Base-by-base conservation (phyloP, 768 basidiomycete species). In the Lactarius psammicola region DNA sequence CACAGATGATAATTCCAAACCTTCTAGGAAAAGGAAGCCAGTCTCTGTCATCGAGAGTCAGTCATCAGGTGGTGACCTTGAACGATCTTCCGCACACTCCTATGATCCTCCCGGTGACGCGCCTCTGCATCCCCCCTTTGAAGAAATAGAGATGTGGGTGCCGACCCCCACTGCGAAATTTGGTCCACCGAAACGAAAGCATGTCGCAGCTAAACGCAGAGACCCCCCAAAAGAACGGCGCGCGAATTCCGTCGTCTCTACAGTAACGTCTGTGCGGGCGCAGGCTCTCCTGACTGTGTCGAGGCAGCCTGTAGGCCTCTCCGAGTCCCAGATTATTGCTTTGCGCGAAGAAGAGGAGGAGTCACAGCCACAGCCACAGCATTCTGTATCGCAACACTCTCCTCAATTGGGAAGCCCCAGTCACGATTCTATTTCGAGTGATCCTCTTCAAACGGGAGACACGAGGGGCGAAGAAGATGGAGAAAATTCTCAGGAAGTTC, bases 321-420 rank as follows among this genome's bases (percentile, higher is more conserved):
- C 68, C 11, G 28, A 49, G 36, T 69, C 68, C 6, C 66, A 68
- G 59, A 62, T 68, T 15, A 7, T 60, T 23, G 69, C 67, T 4
- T 42, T 70, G 20, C 69, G 69, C 15, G 56, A 70, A 51, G 69
- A 70, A 42, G 69, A 70, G 18, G 67, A 70, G 18, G 65, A 62
- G n/a, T 53, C 38, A 17, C 46, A 62, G 11, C 58, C 69, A 38
- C 69, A 70, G 10, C 31, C 62, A 8, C 68, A 59, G 42, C 57
- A 9, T 18, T 40, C 56, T 28, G 38, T 56, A 38, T 59, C 31
- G 36, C 42, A 38, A 17, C 9, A 18, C 23, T 10, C 34, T 5
- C 31, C 34, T 8, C 46, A 6, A 20, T n/a, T 66, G n/a, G 38
- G 34, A 11, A 23, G 38, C 8, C 28, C 44, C 9, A 17, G 20